These are phyloP conservation scores for Colletotrichum salicis DNA, from an alignment of 2,329 filamentous ascomycete genomes.

Conservation along the genomic window DNA sequence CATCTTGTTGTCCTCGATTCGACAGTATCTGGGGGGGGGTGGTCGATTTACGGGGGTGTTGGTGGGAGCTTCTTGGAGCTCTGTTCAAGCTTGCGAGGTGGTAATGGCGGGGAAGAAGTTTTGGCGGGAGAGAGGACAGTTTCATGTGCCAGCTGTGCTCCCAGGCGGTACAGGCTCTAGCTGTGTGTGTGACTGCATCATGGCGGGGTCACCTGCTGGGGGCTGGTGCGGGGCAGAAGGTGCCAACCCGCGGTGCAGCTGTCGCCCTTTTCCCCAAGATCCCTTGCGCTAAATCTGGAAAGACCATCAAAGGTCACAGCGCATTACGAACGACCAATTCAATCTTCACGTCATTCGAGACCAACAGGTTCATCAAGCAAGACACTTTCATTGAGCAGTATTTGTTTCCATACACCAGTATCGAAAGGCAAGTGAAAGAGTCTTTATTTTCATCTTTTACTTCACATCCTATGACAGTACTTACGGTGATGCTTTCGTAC, in stretches of 20 bases:
- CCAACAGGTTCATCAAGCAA: background rate
- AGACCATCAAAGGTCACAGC: background rate
- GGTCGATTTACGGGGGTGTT: slow-evolving; percentile 18
- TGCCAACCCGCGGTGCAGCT: background rate
- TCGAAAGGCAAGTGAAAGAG: too few relatives aligned
- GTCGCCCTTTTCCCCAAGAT: background rate
- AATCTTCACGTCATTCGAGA: background rate
- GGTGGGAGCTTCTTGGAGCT: slow-evolving; percentile 29
- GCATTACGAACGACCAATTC: background rate
- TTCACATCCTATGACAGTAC: too few relatives aligned
- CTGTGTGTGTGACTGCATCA: slow-evolving; percentile 21
- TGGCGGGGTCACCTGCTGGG: slow-evolving; percentile 28
- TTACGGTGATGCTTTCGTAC: too few relatives aligned
- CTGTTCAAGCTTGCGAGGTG: slow-evolving; percentile 30
- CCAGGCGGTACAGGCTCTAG: slow-evolving; percentile 9
- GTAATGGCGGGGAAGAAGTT: slow-evolving; percentile 35
- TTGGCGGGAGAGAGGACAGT: slow-evolving; percentile 34
- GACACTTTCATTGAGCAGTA: too few relatives aligned
- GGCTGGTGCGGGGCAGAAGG: slow-evolving; percentile 6
- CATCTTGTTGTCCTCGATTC: slow-evolving; percentile 43
- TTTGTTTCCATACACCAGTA: too few relatives aligned
- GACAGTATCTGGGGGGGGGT: background rate
- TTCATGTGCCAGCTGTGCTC: slow-evolving; percentile 22
- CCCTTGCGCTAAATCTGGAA: background rate
- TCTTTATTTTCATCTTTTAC: too few relatives aligned